Base-by-base conservation (phyloP, 371 early-diverging fungal species). In the Modicella reniformis region DNA sequence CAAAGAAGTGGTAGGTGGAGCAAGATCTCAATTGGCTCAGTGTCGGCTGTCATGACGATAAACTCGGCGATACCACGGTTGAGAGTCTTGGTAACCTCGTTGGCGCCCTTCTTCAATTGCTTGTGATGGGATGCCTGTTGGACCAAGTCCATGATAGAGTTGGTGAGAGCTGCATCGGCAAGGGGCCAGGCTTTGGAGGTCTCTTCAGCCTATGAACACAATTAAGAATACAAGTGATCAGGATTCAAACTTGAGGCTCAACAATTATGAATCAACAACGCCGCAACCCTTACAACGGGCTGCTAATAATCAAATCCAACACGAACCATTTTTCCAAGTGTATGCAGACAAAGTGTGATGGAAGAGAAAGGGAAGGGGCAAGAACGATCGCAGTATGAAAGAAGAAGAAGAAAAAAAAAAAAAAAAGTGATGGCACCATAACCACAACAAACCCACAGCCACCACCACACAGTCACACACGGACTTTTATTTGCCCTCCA, bases 61-160 rank as follows among this genome's bases (percentile, higher is more conserved):
- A 99, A 97, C 86, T 99, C 97, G 67, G 98, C 92, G 74, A 96
- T 97, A 86, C 99, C 99, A 81, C 99, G 95, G 92, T 99, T 99
- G 54, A 99, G 90, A 56, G 98, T 96, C 92, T 99, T 99, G 80
- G 98, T 99, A 29, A 96, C 95, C 88, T 99, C 99, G 92, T 99
- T 99, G 75, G 98, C 98, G 76, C 99, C 99, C 92, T 95, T 98
- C 89, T 95, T 98, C 67, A 99, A 89, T 88, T 98, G 98, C 90
- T 97, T 97, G 92, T 96, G 96, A 87, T 97, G 96, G 52, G 96
- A 92, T 41, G 98, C 97, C 85, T 96, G 96, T 84, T 96, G 95
- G 67, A 99, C 94, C 51, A 99, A 87, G 80, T 96, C 97, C 69
- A 98, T 91, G 72, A 99, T 96, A 76, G 91, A 92, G 89, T 92